Conservation (phyloP, 805 yeast genomes). For the Starmerella roubikii region DNA sequence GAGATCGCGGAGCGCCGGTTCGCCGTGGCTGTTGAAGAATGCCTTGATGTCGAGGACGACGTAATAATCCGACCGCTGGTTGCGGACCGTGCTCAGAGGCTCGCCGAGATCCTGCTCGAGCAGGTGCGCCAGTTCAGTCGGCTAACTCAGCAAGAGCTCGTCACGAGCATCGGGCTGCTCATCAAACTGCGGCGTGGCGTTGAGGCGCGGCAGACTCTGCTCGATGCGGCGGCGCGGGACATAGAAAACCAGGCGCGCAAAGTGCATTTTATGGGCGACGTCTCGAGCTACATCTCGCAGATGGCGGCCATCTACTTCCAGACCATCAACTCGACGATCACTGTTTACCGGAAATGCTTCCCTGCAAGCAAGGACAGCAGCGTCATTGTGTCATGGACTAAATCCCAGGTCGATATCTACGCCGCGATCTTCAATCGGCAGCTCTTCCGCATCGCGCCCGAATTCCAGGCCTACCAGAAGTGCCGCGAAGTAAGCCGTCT, state of each 20-base stretch:
- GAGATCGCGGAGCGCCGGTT: slow-evolving; percentile 48
- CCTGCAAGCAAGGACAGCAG: slow-evolving; percentile 35
- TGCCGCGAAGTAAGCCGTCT: slow-evolving; percentile 42
- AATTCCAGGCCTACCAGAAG: slow-evolving; percentile 38
- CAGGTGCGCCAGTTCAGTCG: slow-evolving; percentile 4
- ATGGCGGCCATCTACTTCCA: slow-evolving; percentile 51
- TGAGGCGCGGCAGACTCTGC: slow-evolving; percentile 36
- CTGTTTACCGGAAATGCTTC: slow-evolving; percentile 41
- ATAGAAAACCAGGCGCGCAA: slow-evolving; percentile 37
- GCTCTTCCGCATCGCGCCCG: slow-evolving; percentile 35
- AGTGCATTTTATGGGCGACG: slow-evolving; percentile 43
- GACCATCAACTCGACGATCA: slow-evolving; percentile 43
- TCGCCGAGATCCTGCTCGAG: slow-evolving; percentile 10
- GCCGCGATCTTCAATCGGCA: slow-evolving; percentile 51
- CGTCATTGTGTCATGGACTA: slow-evolving; percentile 64
- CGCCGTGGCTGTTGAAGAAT: slow-evolving; percentile 30
- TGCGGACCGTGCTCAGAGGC: slow-evolving; percentile 8
- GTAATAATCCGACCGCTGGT: slow-evolving; percentile 7
- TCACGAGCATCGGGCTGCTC: slow-evolving; percentile 26
- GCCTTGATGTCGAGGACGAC: slow-evolving; percentile 2
- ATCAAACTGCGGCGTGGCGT: slow-evolving; percentile 33
- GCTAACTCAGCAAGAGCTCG: slow-evolving; percentile 3
- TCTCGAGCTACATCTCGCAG: slow-evolving; percentile 42
- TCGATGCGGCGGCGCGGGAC: slow-evolving; percentile 35
- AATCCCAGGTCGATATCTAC: slow-evolving; percentile 46